A percentile compares a stretch with the other conserved stretches of the same genome.
Conservation (phyloP, 148 eudicot genomes). For the Gaultheria prostrata region DNA sequence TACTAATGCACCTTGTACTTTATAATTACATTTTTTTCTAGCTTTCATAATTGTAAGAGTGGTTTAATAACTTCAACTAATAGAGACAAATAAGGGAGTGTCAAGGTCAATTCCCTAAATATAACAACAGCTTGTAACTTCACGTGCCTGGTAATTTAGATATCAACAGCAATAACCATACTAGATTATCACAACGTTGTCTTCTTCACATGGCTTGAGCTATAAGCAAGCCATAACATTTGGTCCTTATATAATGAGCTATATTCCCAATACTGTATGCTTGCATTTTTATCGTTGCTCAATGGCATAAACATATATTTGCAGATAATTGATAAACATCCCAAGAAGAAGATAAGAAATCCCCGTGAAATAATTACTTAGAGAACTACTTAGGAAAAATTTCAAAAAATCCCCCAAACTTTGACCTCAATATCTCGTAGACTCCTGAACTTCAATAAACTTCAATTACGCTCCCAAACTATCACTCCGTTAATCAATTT, state of each 20-base stretch:
- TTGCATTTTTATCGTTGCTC: neutral
- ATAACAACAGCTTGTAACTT: neutral
- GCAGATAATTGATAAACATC: neutral
- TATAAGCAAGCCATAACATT: neutral
- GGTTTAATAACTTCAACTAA: too few species aligned
- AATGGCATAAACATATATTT: neutral
- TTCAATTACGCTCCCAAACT: too few species aligned
- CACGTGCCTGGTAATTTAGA: neutral
- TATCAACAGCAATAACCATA: conserved; percentile 3
- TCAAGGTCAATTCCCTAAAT: too few species aligned
- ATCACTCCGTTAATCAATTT: too few species aligned
- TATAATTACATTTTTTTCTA: too few species aligned
- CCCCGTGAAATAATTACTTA: neutral
- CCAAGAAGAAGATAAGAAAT: too few species aligned
- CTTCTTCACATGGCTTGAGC: conserved; percentile 2
- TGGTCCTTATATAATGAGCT: neutral
- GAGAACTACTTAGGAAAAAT: conserved; percentile 25
- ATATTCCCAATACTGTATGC: neutral
- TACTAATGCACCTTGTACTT: too few species aligned
- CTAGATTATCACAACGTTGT: neutral
- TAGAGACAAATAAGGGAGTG: too few species aligned
- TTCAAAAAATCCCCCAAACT: too few species aligned
- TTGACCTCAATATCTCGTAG: too few species aligned
- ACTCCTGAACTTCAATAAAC: too few species aligned
- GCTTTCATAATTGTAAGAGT: too few species aligned